phyloP scores from a whole-genome alignment of 192 early-diverging fungal genomes.

The Dispira parvispora region DNA sequence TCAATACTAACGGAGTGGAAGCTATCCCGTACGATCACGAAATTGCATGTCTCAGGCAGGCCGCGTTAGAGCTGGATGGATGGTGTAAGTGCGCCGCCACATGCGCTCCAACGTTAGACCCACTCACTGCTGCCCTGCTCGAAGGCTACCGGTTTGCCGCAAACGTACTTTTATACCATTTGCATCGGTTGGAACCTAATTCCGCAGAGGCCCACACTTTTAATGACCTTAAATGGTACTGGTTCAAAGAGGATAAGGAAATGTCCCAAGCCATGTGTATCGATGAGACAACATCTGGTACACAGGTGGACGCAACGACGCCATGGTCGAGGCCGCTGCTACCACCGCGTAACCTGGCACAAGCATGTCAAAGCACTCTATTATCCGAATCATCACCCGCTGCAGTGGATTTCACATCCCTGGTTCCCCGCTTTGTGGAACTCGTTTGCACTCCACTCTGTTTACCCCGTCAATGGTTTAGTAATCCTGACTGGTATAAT shows the following conservation, averaged over 20 bases:
- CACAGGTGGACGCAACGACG: neutral
- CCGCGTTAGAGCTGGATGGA: neutral
- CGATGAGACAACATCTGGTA: neutral
- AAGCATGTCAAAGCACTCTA: neutral
- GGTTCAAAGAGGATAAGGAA: neutral
- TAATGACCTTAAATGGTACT: neutral
- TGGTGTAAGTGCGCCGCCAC: neutral
- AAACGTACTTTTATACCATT: neutral
- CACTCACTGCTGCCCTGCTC: neutral
- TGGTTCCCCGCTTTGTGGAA: neutral
- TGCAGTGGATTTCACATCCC: no score
- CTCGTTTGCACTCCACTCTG: neutral
- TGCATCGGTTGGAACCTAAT: neutral
- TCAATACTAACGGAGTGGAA: neutral
- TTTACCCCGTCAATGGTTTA: slow-evolving; percentile 7
- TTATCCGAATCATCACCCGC: neutral
- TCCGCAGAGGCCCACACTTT: neutral
- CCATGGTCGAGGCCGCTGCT: neutral
- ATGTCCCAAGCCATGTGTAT: neutral
- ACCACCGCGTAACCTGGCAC: no score
- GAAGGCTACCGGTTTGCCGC: neutral
- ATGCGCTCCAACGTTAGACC: neutral
- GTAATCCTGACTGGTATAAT: neutral
- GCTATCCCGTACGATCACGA: neutral
- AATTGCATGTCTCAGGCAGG: neutral